Evolutionary conservation across 1,284 basidiomycete genomes (phyloP).

Genomic region (Austropuccinia psidii): DNA sequence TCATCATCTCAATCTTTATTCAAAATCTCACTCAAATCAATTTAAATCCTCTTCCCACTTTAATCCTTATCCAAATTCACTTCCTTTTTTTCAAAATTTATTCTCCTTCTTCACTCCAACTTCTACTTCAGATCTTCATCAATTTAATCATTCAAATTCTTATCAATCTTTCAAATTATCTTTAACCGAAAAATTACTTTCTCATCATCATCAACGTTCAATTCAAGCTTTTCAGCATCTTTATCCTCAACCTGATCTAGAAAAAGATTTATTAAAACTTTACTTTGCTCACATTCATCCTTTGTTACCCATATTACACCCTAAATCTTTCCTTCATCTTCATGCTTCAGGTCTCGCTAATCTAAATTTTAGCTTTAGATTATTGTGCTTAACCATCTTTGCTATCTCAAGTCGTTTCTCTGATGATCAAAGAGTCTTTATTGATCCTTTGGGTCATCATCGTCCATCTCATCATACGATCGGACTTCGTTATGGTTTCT

Average conservation of each 20-base stretch:
- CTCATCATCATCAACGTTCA: no score
- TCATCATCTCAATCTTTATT: no score
- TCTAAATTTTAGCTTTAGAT: constrained; percentile 59
- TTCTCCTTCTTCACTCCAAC: no score
- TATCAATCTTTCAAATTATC: no score
- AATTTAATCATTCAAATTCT: no score
- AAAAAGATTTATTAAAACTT: constrained; percentile 57
- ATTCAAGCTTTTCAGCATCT: background rate
- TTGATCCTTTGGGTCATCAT: background rate
- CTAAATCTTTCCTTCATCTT: constrained; percentile 62
- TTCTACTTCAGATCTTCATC: no score
- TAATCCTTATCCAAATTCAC: no score
- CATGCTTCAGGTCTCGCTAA: constrained; percentile 57
- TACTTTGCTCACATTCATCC: constrained; percentile 62
- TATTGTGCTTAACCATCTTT: constrained; percentile 65
- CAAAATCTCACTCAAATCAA: no score
- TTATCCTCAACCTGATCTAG: constrained; percentile 52
- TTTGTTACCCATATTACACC: constrained; percentile 65
- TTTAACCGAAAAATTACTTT: no score
- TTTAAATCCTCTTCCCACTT: no score
- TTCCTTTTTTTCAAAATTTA: no score
- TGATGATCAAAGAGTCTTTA: constrained; percentile 56
- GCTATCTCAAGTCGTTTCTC: constrained; percentile 64
- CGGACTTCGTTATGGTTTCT: constrained; percentile 9
- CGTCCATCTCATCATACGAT: background rate